Base-by-base conservation (phyloP, 148 eudicot species). In the Rhododendron molle region DNA sequence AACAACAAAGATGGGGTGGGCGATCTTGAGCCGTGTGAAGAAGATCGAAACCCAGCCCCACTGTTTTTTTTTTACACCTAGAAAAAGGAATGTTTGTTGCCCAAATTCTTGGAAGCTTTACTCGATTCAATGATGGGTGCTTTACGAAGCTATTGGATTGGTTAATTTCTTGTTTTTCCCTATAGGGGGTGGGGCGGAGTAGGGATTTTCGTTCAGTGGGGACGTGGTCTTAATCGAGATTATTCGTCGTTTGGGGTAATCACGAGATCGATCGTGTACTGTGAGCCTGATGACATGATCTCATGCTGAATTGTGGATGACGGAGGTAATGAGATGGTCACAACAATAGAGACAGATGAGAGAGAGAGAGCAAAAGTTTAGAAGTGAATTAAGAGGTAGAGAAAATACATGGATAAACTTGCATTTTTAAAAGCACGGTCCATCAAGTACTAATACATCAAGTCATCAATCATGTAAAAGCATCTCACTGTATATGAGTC, bases 81-180 rank as follows among this genome's bases (percentile, higher is more conserved):
- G 32, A 44, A 78, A 79, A 79, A n/a, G 81, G 54, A 46, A 74
- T 74, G 78, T 78, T n/a, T 44, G 54, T 46, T 44, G 81, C 14
- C 81, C n/a, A 34, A 23, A 44, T 76, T 50, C 80, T 76, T 76
- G n/a, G 49, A 76, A 43, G 46, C 73, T 9, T 76, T 20, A 78
- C 81, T 78, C 46, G 81, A 5, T 78, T 78, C 54, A 67, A 32
- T 28, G 28, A 11, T n/a, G n/a, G 16, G 32, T 32, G 36, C 3
- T 10, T 69, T 71, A 0, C 20, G 7, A 71, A 71, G 76, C 38
- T 30, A 30, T 30, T 14, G 2, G 16, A 67, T 67, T 28, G 38
- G 76, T 71, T 4, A 0, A 14, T 71, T 71, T 12, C 21, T 32
- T 71, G 36, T 67, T 26, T 67, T 67, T 28, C 34, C 73, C 6